Percentiles rank a stretch among this genome's conserved stretches.
Evolutionary conservation across 2,329 filamentous ascomycete genomes (phyloP).

Genomic region (Massarina eburnea): DNA sequence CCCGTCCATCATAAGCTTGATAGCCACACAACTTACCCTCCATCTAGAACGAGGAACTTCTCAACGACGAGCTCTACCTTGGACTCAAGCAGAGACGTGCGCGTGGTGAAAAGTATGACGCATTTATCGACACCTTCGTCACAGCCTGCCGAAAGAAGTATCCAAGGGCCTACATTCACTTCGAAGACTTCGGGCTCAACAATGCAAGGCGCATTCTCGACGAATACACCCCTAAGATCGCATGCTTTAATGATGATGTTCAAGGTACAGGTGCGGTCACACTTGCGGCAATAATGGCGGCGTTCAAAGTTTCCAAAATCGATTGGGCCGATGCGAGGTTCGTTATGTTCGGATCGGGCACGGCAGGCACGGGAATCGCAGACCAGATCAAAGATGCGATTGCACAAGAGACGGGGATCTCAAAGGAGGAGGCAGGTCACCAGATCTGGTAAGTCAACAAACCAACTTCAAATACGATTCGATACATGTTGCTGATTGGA

Average conservation of each 20-base stretch:
- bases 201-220: constrained; percentile 80
- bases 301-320: constrained; percentile 66
- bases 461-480: background rate
- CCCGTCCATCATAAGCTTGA: background rate
- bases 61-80: constrained; percentile 77
- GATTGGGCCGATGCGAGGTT: constrained; percentile 70
- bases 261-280: constrained; percentile 89
- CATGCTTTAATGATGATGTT: constrained; percentile 91
- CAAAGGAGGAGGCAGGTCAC: constrained; percentile 71
- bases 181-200: constrained; percentile 80
- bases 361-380: constrained; percentile 81
- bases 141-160: constrained; percentile 67
- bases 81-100: constrained; percentile 69
- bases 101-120: constrained; percentile 72
- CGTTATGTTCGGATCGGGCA: constrained; percentile 78
- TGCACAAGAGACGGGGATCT: constrained; percentile 64
- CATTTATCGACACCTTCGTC: constrained; percentile 76
- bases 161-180: constrained; percentile 82
- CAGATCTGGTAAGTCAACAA: constrained; percentile 68
- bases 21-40: constrained; percentile 5
- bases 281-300: constrained; percentile 78
- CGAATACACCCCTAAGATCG: constrained; percentile 69
- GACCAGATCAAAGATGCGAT: constrained; percentile 83
- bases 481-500: constrained; percentile 13
- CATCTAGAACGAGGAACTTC: constrained; percentile 65